Conservation (phyloP, 495 filamentous ascomycete genomes). For the Podospora tetraspora region DNA sequence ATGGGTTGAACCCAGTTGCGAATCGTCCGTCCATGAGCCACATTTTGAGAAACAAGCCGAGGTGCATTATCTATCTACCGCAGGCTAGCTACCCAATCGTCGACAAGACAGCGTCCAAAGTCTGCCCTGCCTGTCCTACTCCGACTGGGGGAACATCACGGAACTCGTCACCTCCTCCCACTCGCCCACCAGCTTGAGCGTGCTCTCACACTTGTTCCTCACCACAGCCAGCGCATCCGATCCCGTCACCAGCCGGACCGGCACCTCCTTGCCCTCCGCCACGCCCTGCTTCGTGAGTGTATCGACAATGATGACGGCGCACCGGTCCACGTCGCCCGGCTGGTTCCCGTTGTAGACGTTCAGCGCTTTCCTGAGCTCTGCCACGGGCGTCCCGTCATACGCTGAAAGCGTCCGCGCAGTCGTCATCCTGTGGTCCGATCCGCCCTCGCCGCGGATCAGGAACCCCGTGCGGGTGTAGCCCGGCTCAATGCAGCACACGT, state of each 20-base stretch:
- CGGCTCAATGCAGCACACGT: slow-evolving; percentile 44
- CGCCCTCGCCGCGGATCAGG: slow-evolving; percentile 14
- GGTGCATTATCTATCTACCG: not conserved
- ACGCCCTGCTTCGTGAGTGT: slow-evolving; percentile 38
- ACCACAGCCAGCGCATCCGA: slow-evolving; percentile 29
- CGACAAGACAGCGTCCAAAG: not conserved
- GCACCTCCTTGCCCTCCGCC: slow-evolving; percentile 30
- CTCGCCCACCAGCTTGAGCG: slow-evolving; percentile 30
- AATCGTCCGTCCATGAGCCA: not conserved
- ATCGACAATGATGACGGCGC: slow-evolving; percentile 41
- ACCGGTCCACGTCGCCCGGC: slow-evolving; percentile 43
- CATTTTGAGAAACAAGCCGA: not conserved
- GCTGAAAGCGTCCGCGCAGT: slow-evolving; percentile 29
- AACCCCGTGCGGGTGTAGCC: slow-evolving; percentile 41
- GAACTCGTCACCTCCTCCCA: slow-evolving; percentile 31
- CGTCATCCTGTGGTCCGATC: slow-evolving; percentile 22
- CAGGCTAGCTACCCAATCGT: not conserved
- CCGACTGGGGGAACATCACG: slow-evolving; percentile 6
- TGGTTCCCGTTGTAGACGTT: slow-evolving; percentile 30
- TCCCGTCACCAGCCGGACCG: slow-evolving; percentile 31
- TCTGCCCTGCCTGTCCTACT: not conserved
- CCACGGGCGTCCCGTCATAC: slow-evolving; percentile 27
- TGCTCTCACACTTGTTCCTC: slow-evolving; percentile 28
- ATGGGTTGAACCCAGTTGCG: not conserved
- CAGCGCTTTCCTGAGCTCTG: slow-evolving; percentile 19